These are phyloP conservation scores for Nemania sp. DNA, from an alignment of 2,329 filamentous ascomycete species.

Conservation along the genomic window DNA sequence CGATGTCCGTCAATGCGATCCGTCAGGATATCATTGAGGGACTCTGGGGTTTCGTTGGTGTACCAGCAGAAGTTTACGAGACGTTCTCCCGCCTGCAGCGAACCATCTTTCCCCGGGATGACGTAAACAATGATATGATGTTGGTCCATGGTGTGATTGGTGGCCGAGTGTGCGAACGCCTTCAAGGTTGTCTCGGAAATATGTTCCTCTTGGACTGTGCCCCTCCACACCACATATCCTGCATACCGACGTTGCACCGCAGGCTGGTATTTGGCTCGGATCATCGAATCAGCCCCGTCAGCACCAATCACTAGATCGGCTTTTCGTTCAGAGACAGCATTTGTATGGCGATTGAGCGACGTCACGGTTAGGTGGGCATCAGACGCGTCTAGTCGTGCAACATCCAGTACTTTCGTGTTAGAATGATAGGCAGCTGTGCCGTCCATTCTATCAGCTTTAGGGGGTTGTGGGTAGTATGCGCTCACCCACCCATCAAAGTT, in stretches of 20 bases:
- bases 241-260: slow-evolving; percentile 20
- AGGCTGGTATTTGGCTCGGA: slow-evolving; percentile 32
- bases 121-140: slow-evolving; percentile 36
- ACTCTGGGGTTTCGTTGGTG: slow-evolving; percentile 22
- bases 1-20: slow-evolving; percentile 21
- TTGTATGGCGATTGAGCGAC: too few relatives aligned
- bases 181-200: not conserved
- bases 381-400: not conserved
- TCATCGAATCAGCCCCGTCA: too few relatives aligned
- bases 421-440: too few relatives aligned
- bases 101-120: slow-evolving; percentile 29
- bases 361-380: not conserved
- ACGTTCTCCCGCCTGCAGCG: slow-evolving; percentile 28
- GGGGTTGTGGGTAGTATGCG: not conserved
- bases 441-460: not conserved
- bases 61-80: slow-evolving; percentile 39
- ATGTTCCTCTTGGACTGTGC: slow-evolving; percentile 21
- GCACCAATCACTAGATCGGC: not conserved
- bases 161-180: slow-evolving; percentile 7
- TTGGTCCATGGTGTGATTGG: slow-evolving; percentile 1
- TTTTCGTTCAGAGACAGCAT: not conserved
- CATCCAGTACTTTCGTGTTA: not conserved
- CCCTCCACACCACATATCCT: slow-evolving; percentile 39
- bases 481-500: not conserved
- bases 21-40: slow-evolving; percentile 26